These are phyloP conservation scores for Ceriops tagal DNA, from an alignment of 345 rosid species.

Conservation along the genomic window DNA sequence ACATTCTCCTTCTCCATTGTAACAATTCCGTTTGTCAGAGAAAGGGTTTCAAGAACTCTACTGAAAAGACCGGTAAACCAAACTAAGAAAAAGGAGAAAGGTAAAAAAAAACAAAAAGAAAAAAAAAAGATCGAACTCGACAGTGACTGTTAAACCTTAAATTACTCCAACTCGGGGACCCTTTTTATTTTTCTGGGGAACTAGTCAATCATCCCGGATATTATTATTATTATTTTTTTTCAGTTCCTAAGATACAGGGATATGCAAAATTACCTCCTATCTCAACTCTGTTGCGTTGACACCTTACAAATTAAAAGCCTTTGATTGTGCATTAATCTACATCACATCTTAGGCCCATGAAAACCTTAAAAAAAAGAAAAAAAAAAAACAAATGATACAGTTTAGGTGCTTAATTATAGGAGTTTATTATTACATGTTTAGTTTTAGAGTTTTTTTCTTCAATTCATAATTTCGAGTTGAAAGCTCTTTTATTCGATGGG, in stretches of 20 bases:
- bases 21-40: neutral
- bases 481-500: too few species aligned
- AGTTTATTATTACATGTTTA: too few species aligned
- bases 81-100: neutral
- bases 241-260: neutral
- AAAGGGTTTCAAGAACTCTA: neutral
- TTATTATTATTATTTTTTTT: neutral
- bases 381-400: too few species aligned
- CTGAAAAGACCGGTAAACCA: neutral
- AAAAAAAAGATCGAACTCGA: neutral
- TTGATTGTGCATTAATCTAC: too few species aligned
- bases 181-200: too few species aligned
- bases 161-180: neutral
- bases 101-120: too few species aligned
- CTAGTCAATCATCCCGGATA: neutral
- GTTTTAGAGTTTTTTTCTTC: too few species aligned
- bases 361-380: too few species aligned
- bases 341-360: too few species aligned
- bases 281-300: neutral
- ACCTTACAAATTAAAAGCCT: too few species aligned
- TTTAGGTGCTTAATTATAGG: too few species aligned
- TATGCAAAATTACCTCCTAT: neutral
- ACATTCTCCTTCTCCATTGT: constrained; percentile 9
- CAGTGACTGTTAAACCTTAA: constrained; percentile 7
- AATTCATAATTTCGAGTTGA: too few species aligned